Evolutionary conservation across 148 eudicot genomes (phyloP).

Genomic region (Spergularia bocconei): DNA sequence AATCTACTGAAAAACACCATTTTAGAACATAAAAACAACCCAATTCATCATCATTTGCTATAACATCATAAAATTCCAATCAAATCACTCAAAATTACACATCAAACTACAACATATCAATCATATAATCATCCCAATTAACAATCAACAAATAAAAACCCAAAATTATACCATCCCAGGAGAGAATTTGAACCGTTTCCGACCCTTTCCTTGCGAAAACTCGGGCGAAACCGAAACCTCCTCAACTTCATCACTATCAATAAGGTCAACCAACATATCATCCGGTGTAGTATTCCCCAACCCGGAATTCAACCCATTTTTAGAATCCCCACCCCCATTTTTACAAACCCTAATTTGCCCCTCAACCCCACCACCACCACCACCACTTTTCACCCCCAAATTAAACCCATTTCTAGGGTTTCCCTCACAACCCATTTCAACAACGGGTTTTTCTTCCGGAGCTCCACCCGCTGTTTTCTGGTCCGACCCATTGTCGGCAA

Average conservation of each 20-base stretch:
- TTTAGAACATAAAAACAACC: background rate
- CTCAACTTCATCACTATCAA: constrained; percentile 25
- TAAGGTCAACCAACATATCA: constrained; percentile 27
- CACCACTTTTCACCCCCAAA: background rate
- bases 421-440: background rate
- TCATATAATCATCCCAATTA: background rate
- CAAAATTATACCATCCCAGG: constrained; percentile 81
- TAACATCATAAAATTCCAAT: background rate
- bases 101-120: background rate
- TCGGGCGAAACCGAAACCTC: constrained; percentile 75
- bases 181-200: constrained; percentile 84
- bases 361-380: constrained; percentile 7
- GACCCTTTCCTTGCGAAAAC: constrained; percentile 38
- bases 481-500: background rate
- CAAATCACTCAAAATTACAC: background rate
- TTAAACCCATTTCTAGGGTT: constrained; percentile 17
- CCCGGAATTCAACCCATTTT: constrained; percentile 14
- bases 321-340: constrained; percentile 16
- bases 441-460: background rate
- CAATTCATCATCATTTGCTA: background rate
- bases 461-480: background rate
- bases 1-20: background rate
- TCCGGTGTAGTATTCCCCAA: constrained; percentile 39
- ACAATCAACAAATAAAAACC: background rate
- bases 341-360: constrained; percentile 17